Base-by-base conservation (phyloP, 371 early-diverging fungal genomes). In the Actinomortierella ambigua region DNA sequence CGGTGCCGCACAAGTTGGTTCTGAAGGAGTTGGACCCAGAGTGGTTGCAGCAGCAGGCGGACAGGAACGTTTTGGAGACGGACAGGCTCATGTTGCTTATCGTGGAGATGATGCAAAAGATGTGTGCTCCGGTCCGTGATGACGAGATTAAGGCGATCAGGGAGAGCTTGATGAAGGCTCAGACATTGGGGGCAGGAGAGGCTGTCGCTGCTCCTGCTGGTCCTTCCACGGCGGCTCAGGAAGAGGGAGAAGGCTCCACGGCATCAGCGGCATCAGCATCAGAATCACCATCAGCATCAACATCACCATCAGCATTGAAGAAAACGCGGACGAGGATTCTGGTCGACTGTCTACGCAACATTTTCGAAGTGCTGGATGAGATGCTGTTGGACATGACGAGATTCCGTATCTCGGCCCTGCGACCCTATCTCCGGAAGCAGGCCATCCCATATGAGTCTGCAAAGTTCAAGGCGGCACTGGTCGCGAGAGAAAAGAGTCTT, bases 81-180 rank as follows among this genome's bases (percentile, higher is more conserved):
- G 55, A 34, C 53, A 28, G 1, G 73, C 67, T n/a, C 1, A n/a
- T 73, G 23, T 20, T 55, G 18, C 26, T 40, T 3, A 63, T 73
- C 0, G 22, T 73, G 44, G 42, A 40, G 17, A 39, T 62, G 20
- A 73, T 73, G 73, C 41, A 51, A 17, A 41, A 58, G 39, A 24
- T 73, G 22, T 73, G 73, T 28, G 73, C 73, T 1, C 73, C 73
- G 9, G 57, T 63, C 18, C 66, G 73, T 3, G 73, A 73, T 46
- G 34, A 50, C 0, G 29, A 29, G 17, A 52, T 73, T n/a, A 18
- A 46, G 8, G 29, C 52, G 14, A 53, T 73, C 15, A 50, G 63
- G 28, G 40, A 50, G 26, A 61, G 56, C 22, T 23, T 73, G 56
- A 2, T n/a, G 13, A 20, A 44, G 13, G 44, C 20, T n/a, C n/a